Evolutionary conservation across 2,329 filamentous ascomycete genomes (phyloP), one percentile per base, ranked within the genome.

Genomic region (Trichoderma koningiopsis): DNA sequence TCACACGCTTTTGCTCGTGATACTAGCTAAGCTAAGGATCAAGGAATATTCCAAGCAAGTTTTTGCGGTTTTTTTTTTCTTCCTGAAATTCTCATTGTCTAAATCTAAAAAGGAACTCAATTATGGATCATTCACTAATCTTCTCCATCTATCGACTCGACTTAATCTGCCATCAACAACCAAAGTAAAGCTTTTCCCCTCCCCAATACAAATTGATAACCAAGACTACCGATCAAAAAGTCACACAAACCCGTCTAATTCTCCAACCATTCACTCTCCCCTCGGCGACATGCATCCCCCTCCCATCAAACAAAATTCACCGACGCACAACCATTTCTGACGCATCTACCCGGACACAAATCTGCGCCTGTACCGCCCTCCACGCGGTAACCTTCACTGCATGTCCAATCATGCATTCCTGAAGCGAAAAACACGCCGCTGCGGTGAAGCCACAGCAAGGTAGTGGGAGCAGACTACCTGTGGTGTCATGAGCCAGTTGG

Each of bases 271-370:
- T 16, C 35, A 47, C 35, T 57, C 35, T 57, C 53, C 2, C 62
- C 62, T 33, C 62, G 27, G 37, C 63, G 14, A 49, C 14, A 47
- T 57, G 14, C 63, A 58, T 57, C 22, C 22, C 60, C 31, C 52
- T 33, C 47, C 49, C 11, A n/a, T 56, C 49, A 56, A 66, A 57
- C 52, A 58, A 66, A 66, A 49, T 37, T 43, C 55, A 47, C 63
- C 63, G 63, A 67, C 35, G 55, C 63, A 58, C 52, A 29, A 33
- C 40, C 55, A 47, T 59, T n/a, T 22, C 55, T 55, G 55, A 58
- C 37, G 63, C 63, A 67, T 49, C 55, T 59, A 67, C 55, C 63
- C 63, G 63, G 29, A 35, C 63, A 59, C 62, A 57, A 57, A 35
- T 27, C 33, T 63, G 60, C 33, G 35, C 37, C 53, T 47, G 60